Conservation (phyloP, 352 stramenopile genomes). For the Phytophthora pluvialis region DNA sequence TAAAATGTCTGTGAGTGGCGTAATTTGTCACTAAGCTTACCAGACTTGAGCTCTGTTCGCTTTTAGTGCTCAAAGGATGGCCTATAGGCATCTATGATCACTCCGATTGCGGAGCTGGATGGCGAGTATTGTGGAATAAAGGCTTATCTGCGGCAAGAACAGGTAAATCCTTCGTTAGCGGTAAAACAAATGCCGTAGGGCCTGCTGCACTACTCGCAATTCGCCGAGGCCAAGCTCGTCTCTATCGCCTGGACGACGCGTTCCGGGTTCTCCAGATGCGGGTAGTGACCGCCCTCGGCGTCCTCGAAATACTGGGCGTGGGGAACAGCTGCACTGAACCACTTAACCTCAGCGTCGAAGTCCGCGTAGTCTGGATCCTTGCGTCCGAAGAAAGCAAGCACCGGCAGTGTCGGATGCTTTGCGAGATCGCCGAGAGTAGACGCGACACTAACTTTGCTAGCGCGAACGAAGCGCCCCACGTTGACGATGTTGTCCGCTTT, state of each 20-base stretch:
- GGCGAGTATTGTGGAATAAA: background rate
- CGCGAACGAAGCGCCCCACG: slow-evolving; percentile 28
- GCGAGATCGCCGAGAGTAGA: slow-evolving; percentile 26
- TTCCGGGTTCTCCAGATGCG: slow-evolving; percentile 40
- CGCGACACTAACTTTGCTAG: slow-evolving; percentile 33
- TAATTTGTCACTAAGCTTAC: background rate
- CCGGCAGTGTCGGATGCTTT: slow-evolving; percentile 6
- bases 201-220: background rate
- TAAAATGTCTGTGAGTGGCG: background rate
- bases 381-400: slow-evolving; percentile 44
- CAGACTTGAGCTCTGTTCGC: background rate
- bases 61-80: no score
- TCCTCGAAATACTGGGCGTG: slow-evolving; percentile 26
- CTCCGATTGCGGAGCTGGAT: no score
- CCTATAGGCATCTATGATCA: no score
- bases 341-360: slow-evolving; percentile 38
- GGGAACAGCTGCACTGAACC: slow-evolving; percentile 36
- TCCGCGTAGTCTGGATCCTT: slow-evolving; percentile 48
- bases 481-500: slow-evolving; percentile 35
- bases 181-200: background rate
- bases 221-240: slow-evolving; percentile 3
- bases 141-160: no score
- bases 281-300: slow-evolving; percentile 43
- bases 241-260: slow-evolving; percentile 28
- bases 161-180: no score